Conservation (phyloP, 768 basidiomycete genomes). For the Podaxis pistillaris region DNA sequence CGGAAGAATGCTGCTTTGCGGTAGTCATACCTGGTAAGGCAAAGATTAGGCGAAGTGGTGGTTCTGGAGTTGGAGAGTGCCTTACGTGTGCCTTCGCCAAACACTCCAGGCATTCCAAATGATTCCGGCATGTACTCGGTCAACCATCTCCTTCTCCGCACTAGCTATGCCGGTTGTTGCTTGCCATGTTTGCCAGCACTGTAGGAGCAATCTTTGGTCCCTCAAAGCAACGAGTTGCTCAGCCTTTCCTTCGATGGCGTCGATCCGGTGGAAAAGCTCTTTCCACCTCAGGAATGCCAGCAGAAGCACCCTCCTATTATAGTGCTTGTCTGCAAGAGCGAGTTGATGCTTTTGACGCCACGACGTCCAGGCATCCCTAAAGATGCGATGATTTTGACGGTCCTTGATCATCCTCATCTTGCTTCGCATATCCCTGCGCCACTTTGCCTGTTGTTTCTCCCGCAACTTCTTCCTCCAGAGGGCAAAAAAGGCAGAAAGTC, state of each 20-base stretch:
- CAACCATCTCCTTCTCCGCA: slow-evolving; percentile 42
- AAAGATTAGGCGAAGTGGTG: neutral
- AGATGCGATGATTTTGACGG: slow-evolving; percentile 50
- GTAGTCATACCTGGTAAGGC: slow-evolving; percentile 9
- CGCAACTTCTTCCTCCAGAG: slow-evolving; percentile 56
- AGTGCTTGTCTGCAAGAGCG: slow-evolving; percentile 50
- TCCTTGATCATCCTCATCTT: slow-evolving; percentile 65
- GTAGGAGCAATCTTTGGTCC: slow-evolving; percentile 35
- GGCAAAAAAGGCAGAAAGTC: slow-evolving; percentile 38
- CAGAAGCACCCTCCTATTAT: slow-evolving; percentile 39
- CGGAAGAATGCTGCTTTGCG: slow-evolving; percentile 9
- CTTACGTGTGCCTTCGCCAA: slow-evolving; percentile 64
- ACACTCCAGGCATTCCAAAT: slow-evolving; percentile 43
- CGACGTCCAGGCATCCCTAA: slow-evolving; percentile 58
- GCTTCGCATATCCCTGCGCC: slow-evolving; percentile 69
- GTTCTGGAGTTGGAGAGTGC: slow-evolving; percentile 1
- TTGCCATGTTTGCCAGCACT: slow-evolving; percentile 61
- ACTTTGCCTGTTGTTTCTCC: slow-evolving; percentile 54
- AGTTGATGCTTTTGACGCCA: slow-evolving; percentile 64
- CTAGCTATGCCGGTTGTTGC: slow-evolving; percentile 39
- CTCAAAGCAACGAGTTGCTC: slow-evolving; percentile 42
- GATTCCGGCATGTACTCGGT: slow-evolving; percentile 47
- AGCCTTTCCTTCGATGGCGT: slow-evolving; percentile 46
- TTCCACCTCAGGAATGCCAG: slow-evolving; percentile 57
- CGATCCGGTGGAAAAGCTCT: slow-evolving; percentile 34